Evolutionary conservation across 192 early-diverging fungal species (phyloP).

Genomic region (Chytriomyces sp.): DNA sequence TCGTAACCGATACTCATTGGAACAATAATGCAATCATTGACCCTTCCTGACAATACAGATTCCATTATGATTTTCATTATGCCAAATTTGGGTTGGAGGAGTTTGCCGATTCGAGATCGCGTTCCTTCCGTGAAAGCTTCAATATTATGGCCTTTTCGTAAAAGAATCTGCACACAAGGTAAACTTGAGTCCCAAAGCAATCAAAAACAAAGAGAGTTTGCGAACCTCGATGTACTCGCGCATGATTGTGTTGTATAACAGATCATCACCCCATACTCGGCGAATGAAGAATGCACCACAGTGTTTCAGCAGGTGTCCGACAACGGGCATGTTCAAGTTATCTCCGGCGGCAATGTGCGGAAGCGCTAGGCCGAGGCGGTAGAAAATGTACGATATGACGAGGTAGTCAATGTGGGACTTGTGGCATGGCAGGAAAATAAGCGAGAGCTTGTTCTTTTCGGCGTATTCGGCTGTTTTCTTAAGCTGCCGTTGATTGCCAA

Average conservation of each 20-base stretch:
- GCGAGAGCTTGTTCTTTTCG: constrained; percentile 66
- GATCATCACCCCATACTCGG: constrained; percentile 75
- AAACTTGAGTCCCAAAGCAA: not conserved
- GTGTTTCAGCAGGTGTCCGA: constrained; percentile 66
- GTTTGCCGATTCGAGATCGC: constrained; percentile 76
- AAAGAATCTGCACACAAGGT: constrained; percentile 41
- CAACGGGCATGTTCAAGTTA: constrained; percentile 77
- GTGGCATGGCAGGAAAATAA: constrained; percentile 80
- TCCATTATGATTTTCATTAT: constrained; percentile 82
- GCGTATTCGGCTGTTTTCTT: constrained; percentile 39
- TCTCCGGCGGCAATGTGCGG: constrained; percentile 87
- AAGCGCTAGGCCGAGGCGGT: constrained; percentile 72
- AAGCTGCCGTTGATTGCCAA: constrained; percentile 17
- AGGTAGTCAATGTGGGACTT: constrained; percentile 88
- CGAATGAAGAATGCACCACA: constrained; percentile 82
- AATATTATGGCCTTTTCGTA: constrained; percentile 75
- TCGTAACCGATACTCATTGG: constrained; percentile 85
- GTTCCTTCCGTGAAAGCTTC: constrained; percentile 87
- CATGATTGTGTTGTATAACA: constrained; percentile 70
- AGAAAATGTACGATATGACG: constrained; percentile 78
- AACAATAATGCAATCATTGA: constrained; percentile 71
- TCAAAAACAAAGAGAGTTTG: not conserved
- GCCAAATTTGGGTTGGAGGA: constrained; percentile 79
- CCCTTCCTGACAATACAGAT: constrained; percentile 60
- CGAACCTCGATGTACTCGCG: constrained; percentile 71